Base-by-base conservation (phyloP, 1,284 basidiomycete genomes). In the Mycena sp. region DNA sequence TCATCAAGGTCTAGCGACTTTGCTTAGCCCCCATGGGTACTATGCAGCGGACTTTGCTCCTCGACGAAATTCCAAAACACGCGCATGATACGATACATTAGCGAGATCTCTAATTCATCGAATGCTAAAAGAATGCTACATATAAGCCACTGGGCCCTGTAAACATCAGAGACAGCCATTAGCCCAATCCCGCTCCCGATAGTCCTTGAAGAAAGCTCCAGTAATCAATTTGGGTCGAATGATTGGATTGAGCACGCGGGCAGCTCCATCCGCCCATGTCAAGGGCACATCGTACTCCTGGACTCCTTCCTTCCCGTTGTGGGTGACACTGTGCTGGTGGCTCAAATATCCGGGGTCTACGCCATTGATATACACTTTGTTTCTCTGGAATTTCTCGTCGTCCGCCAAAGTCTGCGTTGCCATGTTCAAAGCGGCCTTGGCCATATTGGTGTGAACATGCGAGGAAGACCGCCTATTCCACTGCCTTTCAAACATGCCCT, bases 11-110 rank as follows among this genome's bases (percentile, higher is more conserved):
- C 76, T 93, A 17, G 94, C 87, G 17, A 90, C 86, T 0, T 75
- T 94, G 16, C 76, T 95, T 19, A 92, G 90, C 71, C 85, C 89
- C 43, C 80, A 87, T 63, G 92, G 93, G 1, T 80, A 82, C 64
- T 94, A 89, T 70, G 85, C 83, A 16, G 80, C 81, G 0, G 82
- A 88, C 19, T 88, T 90, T 58, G 53, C 55, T 16, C 51, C 32
- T 44, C 50, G 51, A 23, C 51, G 51, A 19, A 21, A 17, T 5
- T 26, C 29, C 35, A 60, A 64, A 28, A 11, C 38, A 29, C 30
- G 26, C 2, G 21, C 28, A 43, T 54, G 14, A 58, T 37, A 41
- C 17, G 5, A 35, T 3, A 44, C 35, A 30, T 16, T 44, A 50
- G n/a, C n/a, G n/a, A n/a, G n/a, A n/a, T n/a, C n/a, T n/a, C n/a